Conservation (phyloP, 495 filamentous ascomycete species). For the Aspergillus haitiensis region DNA sequence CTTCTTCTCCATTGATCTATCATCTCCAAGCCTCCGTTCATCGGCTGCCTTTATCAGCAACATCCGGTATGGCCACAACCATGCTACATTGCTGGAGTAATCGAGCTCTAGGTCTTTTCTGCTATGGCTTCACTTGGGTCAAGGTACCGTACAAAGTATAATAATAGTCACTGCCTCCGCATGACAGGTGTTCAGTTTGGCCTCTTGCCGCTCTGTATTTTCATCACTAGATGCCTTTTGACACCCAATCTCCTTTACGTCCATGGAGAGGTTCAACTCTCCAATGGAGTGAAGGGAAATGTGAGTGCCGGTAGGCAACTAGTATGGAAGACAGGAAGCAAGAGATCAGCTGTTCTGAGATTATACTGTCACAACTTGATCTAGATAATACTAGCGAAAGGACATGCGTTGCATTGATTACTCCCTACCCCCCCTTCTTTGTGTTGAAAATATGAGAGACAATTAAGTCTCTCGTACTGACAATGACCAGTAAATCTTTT, state of each 20-base stretch:
- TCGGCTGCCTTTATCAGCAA: conserved; percentile 1
- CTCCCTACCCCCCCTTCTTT: conserved; percentile 31
- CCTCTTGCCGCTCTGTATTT: conserved; percentile 4
- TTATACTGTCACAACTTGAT: conserved; percentile 76
- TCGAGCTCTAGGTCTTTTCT: conserved; percentile 29
- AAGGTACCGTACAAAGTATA: conserved; percentile 60
- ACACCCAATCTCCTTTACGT: too few relatives aligned
- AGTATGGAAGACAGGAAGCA: conserved; percentile 10
- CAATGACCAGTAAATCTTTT: conserved; percentile 28
- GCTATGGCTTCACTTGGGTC: conserved; percentile 44
- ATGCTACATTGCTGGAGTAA: conserved; percentile 32
- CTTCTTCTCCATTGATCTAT: conserved; percentile 6
- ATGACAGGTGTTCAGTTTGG: conserved; percentile 59
- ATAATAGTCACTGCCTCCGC: conserved; percentile 52
- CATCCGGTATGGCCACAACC: conserved; percentile 42
- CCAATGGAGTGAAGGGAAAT: background rate
- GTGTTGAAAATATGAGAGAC: conserved; percentile 16
- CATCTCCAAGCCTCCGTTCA: conserved; percentile 5
- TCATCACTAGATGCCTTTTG: too few relatives aligned
- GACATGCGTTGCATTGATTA: conserved; percentile 67
- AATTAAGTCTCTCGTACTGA: conserved; percentile 25
- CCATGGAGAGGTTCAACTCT: background rate
- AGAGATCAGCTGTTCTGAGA: conserved; percentile 55
- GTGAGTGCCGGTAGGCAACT: background rate
- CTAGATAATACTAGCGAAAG: conserved; percentile 84